Evolutionary conservation across 2,329 filamentous ascomycete genomes (phyloP).

Genomic region (Ceratocystis diversiconidia): DNA sequence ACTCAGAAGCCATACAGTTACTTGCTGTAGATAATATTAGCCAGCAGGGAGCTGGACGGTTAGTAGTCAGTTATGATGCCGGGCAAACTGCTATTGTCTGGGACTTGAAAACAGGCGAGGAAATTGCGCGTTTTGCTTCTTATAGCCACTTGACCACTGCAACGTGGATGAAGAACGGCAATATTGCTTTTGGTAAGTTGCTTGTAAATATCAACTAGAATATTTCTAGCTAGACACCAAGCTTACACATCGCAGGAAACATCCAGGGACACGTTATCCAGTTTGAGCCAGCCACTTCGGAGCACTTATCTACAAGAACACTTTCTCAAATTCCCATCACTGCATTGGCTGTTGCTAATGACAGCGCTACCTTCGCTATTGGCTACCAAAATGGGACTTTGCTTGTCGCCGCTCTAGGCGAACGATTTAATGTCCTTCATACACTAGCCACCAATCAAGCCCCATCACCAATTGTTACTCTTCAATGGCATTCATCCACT

Average conservation of each 20-base stretch:
- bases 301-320: slow-evolving; percentile 81
- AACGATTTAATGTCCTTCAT: slow-evolving; percentile 85
- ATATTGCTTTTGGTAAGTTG: slow-evolving; percentile 79
- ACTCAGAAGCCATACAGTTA: slow-evolving; percentile 69
- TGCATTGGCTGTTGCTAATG: slow-evolving; percentile 73
- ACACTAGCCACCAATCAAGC: slow-evolving; percentile 72
- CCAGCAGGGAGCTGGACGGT: slow-evolving; percentile 65
- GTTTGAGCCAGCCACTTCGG: slow-evolving; percentile 84
- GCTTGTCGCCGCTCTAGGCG: slow-evolving; percentile 74
- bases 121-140: slow-evolving; percentile 81
- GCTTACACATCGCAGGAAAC: slow-evolving; percentile 51
- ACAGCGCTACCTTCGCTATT: slow-evolving; percentile 91
- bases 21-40: slow-evolving; percentile 85
- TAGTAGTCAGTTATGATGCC: slow-evolving; percentile 86
- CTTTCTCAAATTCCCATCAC: slow-evolving; percentile 88
- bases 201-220: not conserved
- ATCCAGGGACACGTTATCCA: slow-evolving; percentile 83
- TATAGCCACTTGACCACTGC: slow-evolving; percentile 77
- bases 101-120: slow-evolving; percentile 84
- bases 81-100: slow-evolving; percentile 89
- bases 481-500: slow-evolving; percentile 94
- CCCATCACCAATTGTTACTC: slow-evolving; percentile 72
- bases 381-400: slow-evolving; percentile 97
- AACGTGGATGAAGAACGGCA: slow-evolving; percentile 92
- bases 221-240: not conserved